Evolutionary conservation across 2,329 filamentous ascomycete genomes (phyloP).

Genomic region (Verticillium nonalfalfae): DNA sequence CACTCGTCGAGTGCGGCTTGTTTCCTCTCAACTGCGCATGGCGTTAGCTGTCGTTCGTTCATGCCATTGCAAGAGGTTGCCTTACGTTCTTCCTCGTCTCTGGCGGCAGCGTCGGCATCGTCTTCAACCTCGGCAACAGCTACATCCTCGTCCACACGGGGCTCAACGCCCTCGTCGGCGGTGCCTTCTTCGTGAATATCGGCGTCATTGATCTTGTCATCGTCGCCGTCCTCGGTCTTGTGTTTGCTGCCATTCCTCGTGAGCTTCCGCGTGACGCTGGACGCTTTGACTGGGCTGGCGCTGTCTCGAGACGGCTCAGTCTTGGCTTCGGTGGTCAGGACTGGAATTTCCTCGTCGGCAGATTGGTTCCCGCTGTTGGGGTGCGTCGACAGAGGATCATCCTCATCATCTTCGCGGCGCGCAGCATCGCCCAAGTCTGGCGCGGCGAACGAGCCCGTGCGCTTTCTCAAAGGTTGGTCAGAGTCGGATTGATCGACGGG

Average conservation of each 20-base stretch:
- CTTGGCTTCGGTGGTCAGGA: slow-evolving; percentile 29
- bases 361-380: slow-evolving; percentile 31
- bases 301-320: slow-evolving; percentile 23
- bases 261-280: slow-evolving; percentile 29
- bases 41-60: not conserved
- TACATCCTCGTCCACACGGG: slow-evolving; percentile 47
- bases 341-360: slow-evolving; percentile 39
- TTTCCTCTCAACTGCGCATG: slow-evolving; percentile 63
- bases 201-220: slow-evolving; percentile 16
- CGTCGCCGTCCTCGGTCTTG: slow-evolving; percentile 20
- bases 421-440: slow-evolving; percentile 22
- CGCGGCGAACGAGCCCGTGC: slow-evolving; percentile 39
- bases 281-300: slow-evolving; percentile 12
- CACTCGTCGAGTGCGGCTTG: slow-evolving; percentile 75
- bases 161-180: slow-evolving; percentile 33
- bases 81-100: slow-evolving; percentile 61
- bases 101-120: slow-evolving; percentile 51
- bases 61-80: not conserved
- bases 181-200: slow-evolving; percentile 22
- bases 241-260: slow-evolving; percentile 33
- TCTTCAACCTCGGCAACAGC: slow-evolving; percentile 51
- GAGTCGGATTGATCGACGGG: slow-evolving; percentile 35
- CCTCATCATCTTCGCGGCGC: slow-evolving; percentile 27
- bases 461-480: slow-evolving; percentile 46
- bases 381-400: slow-evolving; percentile 26